Base-by-base conservation (phyloP, 2,329 filamentous ascomycete genomes). In the Paracoccidioides lutzii region DNA sequence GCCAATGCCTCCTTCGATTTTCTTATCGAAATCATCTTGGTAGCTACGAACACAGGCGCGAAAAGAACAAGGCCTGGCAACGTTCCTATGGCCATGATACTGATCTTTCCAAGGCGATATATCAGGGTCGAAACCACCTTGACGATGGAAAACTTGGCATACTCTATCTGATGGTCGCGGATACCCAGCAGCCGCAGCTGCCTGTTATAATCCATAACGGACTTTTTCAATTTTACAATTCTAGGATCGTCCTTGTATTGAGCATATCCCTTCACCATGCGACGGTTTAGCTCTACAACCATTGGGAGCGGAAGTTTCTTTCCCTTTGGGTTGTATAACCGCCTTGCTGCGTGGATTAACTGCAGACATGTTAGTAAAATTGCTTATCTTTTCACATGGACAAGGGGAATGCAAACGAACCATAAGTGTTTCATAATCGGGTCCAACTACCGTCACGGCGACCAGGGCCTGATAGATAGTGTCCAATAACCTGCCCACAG, bases 371-470 rank as follows among this genome's bases (percentile, higher is more conserved):
- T 77, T 60, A 76, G 67, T 53, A 52, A 37, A 45, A 49, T 22
- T 10, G 45, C 8, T 22, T 5, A 22, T 3, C 5, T 35, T 37
- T 48, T 37, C 32, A 14, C 8, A 38, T 35, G n/a, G 22, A 12
- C 3, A 38, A 32, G 48, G 43, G 40, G 9, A 33, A 15, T 15
- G 38, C 51, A 51, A 48, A 66, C 71, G 43, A 67, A 82, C 79
- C 90, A 95, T 95, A 28, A 97, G 78, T 3, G 91, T 97, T 65
- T 97, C 91, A 71, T 95, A 96, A 71, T 97, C 89, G 3, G 91
- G 90, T 41, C 88, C 84, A 12, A 88, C 91, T 42, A 96, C 90
- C 3, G 91, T 97, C 56, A 97, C 93, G 3, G 90, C 81, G 59
- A 87, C 83, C 51, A 97, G 79, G 40, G 86, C 82, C 67, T 94